Evolutionary conservation across 2,329 filamentous ascomycete species (phyloP).

Genomic region (Diaporthe ilicicola): DNA sequence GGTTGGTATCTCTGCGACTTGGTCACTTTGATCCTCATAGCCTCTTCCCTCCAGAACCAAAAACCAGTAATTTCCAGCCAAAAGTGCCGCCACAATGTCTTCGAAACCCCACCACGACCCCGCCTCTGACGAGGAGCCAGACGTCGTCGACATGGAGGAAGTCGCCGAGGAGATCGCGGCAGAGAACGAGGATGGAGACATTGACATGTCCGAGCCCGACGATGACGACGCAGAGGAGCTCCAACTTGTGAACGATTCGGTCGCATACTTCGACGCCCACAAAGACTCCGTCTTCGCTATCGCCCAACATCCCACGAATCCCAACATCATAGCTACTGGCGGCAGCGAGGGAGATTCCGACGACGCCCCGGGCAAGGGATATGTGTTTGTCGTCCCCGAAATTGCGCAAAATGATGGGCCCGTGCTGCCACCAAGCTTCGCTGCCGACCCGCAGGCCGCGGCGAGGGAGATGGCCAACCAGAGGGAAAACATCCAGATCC

Average conservation of each 20-base stretch:
- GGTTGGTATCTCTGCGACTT: too few species aligned
- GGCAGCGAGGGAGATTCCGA: slow-evolving; percentile 71
- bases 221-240: slow-evolving; percentile 71
- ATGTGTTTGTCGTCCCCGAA: slow-evolving; percentile 57
- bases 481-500: slow-evolving; percentile 62
- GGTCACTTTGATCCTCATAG: too few species aligned
- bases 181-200: slow-evolving; percentile 58
- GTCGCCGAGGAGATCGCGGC: slow-evolving; percentile 77
- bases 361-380: slow-evolving; percentile 78
- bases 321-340: slow-evolving; percentile 84
- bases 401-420: slow-evolving; percentile 63
- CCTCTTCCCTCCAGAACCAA: neutral
- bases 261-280: slow-evolving; percentile 90
- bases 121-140: slow-evolving; percentile 66
- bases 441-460: slow-evolving; percentile 66
- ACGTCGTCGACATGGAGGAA: slow-evolving; percentile 80
- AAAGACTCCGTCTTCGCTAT: slow-evolving; percentile 94
- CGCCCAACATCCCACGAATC: slow-evolving; percentile 85
- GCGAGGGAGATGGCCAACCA: slow-evolving; percentile 28
- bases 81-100: slow-evolving; percentile 32
- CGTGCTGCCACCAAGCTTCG: slow-evolving; percentile 79
- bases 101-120: slow-evolving; percentile 49
- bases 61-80: neutral
- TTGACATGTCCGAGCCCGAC: slow-evolving; percentile 41
- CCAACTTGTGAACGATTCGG: slow-evolving; percentile 87